Evolutionary conservation across 805 yeast species (phyloP).

Genomic region (Barnettozyma vustinii): DNA sequence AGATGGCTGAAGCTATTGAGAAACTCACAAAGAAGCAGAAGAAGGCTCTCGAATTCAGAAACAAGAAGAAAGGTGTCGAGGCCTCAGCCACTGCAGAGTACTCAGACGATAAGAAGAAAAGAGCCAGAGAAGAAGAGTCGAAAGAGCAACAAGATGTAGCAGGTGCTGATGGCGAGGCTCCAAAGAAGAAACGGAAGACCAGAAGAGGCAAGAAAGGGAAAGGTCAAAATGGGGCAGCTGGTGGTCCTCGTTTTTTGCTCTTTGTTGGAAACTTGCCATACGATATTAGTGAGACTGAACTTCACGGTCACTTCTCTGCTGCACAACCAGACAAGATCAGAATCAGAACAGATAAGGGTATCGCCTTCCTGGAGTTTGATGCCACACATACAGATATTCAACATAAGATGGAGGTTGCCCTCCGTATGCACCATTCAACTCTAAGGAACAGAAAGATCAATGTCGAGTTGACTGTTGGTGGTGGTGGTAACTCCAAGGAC

Average conservation of each 20-base stretch:
- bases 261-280: constrained; percentile 91
- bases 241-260: constrained; percentile 65
- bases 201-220: constrained; percentile 74
- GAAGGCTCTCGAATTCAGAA: constrained; percentile 56
- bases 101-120: constrained; percentile 7
- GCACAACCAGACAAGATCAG: constrained; percentile 72
- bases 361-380: constrained; percentile 84
- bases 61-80: constrained; percentile 17
- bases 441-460: constrained; percentile 75
- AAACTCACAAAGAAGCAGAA: constrained; percentile 62
- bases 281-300: constrained; percentile 54
- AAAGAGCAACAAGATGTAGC: constrained; percentile 17
- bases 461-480: constrained; percentile 96
- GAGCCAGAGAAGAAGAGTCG: constrained; percentile 22
- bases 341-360: constrained; percentile 79
- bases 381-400: constrained; percentile 54
- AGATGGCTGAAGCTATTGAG: constrained; percentile 20
- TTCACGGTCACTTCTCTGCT: constrained; percentile 67
- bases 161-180: constrained; percentile 22
- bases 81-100: neutral
- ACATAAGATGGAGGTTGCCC: constrained; percentile 76
- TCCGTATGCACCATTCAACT: constrained; percentile 73
- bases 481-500: constrained; percentile 83
- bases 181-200: constrained; percentile 63
- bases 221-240: constrained; percentile 28